phyloP scores from a whole-genome alignment of 116 monocot genomes.

The Iris pallida region DNA sequence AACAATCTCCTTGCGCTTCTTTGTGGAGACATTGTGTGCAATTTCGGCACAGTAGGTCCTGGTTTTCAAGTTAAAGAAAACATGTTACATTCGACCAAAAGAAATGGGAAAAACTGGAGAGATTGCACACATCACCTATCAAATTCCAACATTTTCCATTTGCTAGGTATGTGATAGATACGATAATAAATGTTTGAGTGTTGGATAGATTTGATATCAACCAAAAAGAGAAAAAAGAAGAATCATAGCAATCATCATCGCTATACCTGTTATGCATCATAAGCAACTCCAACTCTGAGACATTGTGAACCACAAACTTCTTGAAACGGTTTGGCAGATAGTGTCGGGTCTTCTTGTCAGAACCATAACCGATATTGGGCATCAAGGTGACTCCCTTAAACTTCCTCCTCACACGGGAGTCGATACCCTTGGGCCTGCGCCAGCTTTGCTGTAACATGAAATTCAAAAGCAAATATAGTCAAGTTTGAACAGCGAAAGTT shows the following conservation, averaged over 20 bases:
- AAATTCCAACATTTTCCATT: too few species aligned
- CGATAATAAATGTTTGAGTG: too few species aligned
- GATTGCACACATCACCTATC: too few species aligned
- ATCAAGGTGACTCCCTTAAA: slow-evolving; percentile 37
- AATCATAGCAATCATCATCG: background rate
- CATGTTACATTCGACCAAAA: too few species aligned
- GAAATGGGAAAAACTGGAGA: too few species aligned
- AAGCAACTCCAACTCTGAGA: slow-evolving; percentile 17
- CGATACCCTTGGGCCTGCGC: slow-evolving; percentile 40
- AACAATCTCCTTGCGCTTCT: slow-evolving; percentile 41
- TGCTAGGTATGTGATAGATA: too few species aligned
- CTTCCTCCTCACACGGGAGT: slow-evolving; percentile 25
- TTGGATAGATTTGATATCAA: too few species aligned
- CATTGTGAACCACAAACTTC: slow-evolving; percentile 26
- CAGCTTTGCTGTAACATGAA: slow-evolving; percentile 25
- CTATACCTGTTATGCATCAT: slow-evolving; percentile 31
- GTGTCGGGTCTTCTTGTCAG: slow-evolving; percentile 36
- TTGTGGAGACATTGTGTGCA: slow-evolving; percentile 44
- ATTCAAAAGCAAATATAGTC: background rate
- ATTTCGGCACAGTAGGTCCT: slow-evolving; percentile 55
- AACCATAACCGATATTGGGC: slow-evolving; percentile 51
- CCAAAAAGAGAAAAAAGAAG: background rate
- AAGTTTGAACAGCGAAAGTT: too few species aligned
- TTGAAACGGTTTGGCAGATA: slow-evolving; percentile 23
- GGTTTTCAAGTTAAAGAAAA: background rate